Base-by-base conservation (phyloP, 768 basidiomycete genomes). In the Hysterangium stoloniferum region DNA sequence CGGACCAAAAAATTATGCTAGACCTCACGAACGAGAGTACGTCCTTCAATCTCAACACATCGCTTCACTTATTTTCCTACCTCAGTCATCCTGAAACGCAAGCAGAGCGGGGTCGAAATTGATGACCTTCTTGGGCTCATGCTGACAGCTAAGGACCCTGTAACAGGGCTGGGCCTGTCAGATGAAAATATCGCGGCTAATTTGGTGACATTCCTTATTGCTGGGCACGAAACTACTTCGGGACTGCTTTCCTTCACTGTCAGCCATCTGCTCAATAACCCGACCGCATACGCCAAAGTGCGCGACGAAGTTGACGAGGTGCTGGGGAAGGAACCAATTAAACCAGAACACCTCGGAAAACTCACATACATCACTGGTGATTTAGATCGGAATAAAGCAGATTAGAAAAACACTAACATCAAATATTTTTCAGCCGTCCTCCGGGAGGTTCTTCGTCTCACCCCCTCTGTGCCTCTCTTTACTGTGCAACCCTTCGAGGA, bases 251-350 rank as follows among this genome's bases (percentile, higher is more conserved):
- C 19, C 1, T 44, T 38, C 29, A 5, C 15, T 28, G 25, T 68
- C 0, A 74, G 74, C 58, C 69, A 68, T 57, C 63, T 79, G 22
- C 64, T 78, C 29, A 66, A 69, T 42, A 61, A 73, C 48, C 72
- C 72, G 0, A 59, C 63, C n/a, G 69, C 64, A 1, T 64, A 77
- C 61, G 64, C 67, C 25, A 71, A 68, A 45, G 66, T 78, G 4
- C 71, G 72, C 2, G 61, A 64, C 4, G 75, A 80, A 52, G 61
- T 79, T 11, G 77, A 79, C 56, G 58, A 62, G 27, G 68, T 74
- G 4, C 59, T 73, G 19, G 73, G 73, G 13, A 53, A 41, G 29
- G 69, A 67, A 5, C 62, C 62, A 1, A 62, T 72, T 20, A 64
- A 66, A 41, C 59, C 66, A 19, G 64, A 68, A 8, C 70, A 76